Evolutionary conservation across 2,329 filamentous ascomycete genomes (phyloP).

Genomic region (Lasiodiplodia theobromae): DNA sequence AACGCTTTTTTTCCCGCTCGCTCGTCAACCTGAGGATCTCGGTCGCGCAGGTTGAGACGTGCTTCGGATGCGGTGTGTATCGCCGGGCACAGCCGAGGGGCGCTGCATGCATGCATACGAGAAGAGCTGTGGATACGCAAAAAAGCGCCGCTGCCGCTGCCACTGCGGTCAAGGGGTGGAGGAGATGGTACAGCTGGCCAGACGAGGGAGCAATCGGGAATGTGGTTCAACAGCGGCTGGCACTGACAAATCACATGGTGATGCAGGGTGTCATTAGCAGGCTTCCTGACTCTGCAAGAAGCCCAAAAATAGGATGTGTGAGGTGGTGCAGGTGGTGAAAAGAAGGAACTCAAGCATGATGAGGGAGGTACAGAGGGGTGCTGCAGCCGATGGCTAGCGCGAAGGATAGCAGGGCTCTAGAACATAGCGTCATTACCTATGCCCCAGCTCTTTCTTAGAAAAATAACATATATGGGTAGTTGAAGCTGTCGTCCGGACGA

Average conservation of each 20-base stretch:
- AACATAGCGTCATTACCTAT: too few species aligned
- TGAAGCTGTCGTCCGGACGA: too few species aligned
- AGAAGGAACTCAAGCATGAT: not conserved
- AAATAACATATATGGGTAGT: too few species aligned
- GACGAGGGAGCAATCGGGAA: not conserved
- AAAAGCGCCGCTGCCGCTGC: too few species aligned
- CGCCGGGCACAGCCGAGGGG: not conserved
- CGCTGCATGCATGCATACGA: not conserved
- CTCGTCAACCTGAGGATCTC: not conserved
- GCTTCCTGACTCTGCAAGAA: not conserved
- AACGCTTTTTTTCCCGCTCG: not conserved
- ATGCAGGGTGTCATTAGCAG: not conserved
- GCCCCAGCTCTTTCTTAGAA: too few species aligned
- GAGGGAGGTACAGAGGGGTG: not conserved
- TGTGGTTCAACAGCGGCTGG: not conserved
- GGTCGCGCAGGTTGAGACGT: constrained; percentile 15
- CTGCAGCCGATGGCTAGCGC: too few species aligned
- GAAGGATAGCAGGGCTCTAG: too few species aligned
- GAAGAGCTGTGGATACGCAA: not conserved
- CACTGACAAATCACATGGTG: not conserved
- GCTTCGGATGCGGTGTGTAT: constrained; percentile 21
- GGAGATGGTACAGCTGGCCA: not conserved
- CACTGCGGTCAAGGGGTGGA: not conserved
- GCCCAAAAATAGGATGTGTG: not conserved
- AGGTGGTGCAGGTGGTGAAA: not conserved